Evolutionary conservation across 148 eudicot genomes (phyloP).

Genomic region (Rheum nobile): DNA sequence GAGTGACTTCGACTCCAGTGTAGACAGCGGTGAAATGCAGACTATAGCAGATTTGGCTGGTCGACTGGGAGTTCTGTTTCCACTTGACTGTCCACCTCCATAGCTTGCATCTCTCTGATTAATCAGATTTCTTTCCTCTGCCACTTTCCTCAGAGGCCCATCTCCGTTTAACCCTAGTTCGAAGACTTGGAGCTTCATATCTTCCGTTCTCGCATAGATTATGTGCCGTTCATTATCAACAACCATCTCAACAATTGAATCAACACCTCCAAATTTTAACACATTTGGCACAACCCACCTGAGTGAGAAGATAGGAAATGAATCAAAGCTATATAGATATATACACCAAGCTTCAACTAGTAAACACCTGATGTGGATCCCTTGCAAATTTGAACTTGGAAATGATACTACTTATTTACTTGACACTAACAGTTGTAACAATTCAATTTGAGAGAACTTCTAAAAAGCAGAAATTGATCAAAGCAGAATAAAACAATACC

Average conservation of each 20-base stretch:
- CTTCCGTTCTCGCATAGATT: slow-evolving; percentile 90
- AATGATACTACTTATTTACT: not conserved
- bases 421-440: not conserved
- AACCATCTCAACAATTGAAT: slow-evolving; percentile 92
- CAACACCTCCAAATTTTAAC: slow-evolving; percentile 93
- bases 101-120: slow-evolving; percentile 59
- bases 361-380: not conserved
- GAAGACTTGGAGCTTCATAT: slow-evolving; percentile 87
- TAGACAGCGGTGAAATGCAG: slow-evolving; percentile 73
- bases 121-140: slow-evolving; percentile 82
- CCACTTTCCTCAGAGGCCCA: slow-evolving; percentile 82
- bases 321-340: not conserved
- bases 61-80: slow-evolving; percentile 45
- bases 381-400: not conserved
- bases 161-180: slow-evolving; percentile 64
- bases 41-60: slow-evolving; percentile 70
- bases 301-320: slow-evolving; percentile 15
- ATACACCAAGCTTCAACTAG: not conserved
- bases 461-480: not conserved
- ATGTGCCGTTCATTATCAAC: slow-evolving; percentile 87
- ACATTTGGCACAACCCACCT: slow-evolving; percentile 98
- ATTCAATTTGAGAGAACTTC: not conserved
- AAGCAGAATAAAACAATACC: slow-evolving; percentile 29
- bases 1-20: slow-evolving; percentile 80
- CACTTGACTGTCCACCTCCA: slow-evolving; percentile 69